A percentile compares a stretch with the other conserved stretches of the same genome.
phyloP scores from a whole-genome alignment of 2,329 filamentous ascomycete species.

The Fusarium continuum region DNA sequence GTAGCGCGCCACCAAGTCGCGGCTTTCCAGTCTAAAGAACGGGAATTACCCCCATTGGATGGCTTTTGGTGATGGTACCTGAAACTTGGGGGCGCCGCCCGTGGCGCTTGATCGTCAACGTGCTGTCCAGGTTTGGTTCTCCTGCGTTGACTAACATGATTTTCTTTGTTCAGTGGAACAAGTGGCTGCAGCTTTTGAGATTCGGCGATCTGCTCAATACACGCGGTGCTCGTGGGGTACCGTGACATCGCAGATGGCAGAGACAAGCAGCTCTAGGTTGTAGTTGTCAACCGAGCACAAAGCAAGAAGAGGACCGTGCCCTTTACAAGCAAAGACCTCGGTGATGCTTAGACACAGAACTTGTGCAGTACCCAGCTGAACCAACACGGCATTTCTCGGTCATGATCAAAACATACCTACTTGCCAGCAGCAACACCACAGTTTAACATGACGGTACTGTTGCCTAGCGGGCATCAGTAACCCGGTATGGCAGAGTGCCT shows the following conservation, averaged over 20 bases:
- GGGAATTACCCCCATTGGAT: constrained; percentile 39
- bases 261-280: background rate
- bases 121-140: constrained; percentile 4
- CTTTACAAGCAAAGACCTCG: background rate
- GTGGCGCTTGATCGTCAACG: constrained; percentile 37
- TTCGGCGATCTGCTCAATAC: background rate
- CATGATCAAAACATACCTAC: background rate
- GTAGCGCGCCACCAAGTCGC: constrained; percentile 32
- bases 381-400: constrained; percentile 16
- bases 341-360: background rate
- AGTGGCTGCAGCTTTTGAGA: background rate
- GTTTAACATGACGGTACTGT: background rate
- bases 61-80: constrained; percentile 33
- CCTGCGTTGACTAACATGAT: background rate
- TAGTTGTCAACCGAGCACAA: constrained; percentile 1
- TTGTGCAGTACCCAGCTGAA: background rate
- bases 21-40: constrained; percentile 32
- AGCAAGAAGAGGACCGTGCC: constrained; percentile 21
- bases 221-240: background rate
- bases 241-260: background rate
- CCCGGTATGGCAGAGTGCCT: constrained; percentile 6
- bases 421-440: background rate
- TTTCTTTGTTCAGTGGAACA: background rate
- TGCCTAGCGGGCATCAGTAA: background rate
- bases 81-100: constrained; percentile 38